Conservation (phyloP, 805 yeast genomes). For the Debaryomyces tyrocola region DNA sequence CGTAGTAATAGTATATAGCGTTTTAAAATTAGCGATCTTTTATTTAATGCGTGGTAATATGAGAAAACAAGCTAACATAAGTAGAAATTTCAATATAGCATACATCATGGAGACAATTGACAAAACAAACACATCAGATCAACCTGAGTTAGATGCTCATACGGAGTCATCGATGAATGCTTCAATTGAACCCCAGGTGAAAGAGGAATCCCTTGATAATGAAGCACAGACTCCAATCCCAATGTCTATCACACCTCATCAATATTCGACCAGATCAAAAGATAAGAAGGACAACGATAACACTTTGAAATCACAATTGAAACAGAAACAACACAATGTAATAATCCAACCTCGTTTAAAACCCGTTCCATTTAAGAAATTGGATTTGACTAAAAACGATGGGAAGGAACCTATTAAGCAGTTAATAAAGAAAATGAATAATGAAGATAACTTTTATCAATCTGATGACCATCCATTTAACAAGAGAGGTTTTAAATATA, state of each 20-base stretch:
- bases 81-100: too few species aligned
- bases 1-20: too few species aligned
- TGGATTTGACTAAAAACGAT: slow-evolving; percentile 13
- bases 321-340: slow-evolving; percentile 29
- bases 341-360: slow-evolving; percentile 35
- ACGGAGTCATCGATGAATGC: slow-evolving; percentile 6
- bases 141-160: too few species aligned
- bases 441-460: slow-evolving; percentile 32
- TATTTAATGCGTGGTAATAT: too few species aligned
- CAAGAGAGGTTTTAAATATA: slow-evolving; percentile 77
- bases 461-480: slow-evolving; percentile 82
- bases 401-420: slow-evolving; percentile 4
- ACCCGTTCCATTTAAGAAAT: slow-evolving; percentile 29
- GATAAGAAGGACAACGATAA: slow-evolving; percentile 18
- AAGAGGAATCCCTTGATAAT: slow-evolving; percentile 8
- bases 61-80: too few species aligned
- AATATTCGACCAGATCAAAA: slow-evolving; percentile 27
- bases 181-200: slow-evolving; percentile 18
- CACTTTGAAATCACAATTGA: slow-evolving; percentile 15
- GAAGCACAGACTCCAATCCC: background rate
- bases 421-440: slow-evolving; percentile 4
- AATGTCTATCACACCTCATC: slow-evolving; percentile 9
- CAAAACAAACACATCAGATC: too few species aligned
- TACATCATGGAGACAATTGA: too few species aligned
- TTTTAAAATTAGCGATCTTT: too few species aligned